These are phyloP conservation scores for Spizellomyces punctatus DNA, from an alignment of 192 early-diverging fungal species.

Conservation along the genomic window DNA sequence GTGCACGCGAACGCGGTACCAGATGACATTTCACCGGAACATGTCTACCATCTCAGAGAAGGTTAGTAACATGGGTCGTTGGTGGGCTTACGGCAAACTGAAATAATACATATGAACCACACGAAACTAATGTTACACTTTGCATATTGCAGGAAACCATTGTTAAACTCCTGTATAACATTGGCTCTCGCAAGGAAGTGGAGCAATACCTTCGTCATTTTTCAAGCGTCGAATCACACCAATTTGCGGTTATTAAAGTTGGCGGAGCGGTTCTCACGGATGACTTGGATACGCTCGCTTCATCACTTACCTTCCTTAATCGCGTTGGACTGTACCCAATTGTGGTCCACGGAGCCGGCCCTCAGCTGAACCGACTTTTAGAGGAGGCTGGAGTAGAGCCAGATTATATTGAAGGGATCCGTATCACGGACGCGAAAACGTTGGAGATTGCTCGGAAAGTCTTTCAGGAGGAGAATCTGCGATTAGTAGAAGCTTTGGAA, in stretches of 20 bases:
- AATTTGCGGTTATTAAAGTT: constrained; percentile 99
- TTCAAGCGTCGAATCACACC: constrained; percentile 96
- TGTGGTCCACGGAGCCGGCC: constrained; percentile 97
- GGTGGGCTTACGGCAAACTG: too few species aligned
- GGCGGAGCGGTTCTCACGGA: constrained; percentile 95
- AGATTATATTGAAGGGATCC: constrained; percentile 95
- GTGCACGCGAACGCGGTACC: too few species aligned
- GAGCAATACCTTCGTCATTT: constrained; percentile 98
- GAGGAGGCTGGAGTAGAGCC: constrained; percentile 93
- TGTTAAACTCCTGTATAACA: constrained; percentile 86
- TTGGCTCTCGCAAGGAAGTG: constrained; percentile 98
- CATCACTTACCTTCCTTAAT: constrained; percentile 94
- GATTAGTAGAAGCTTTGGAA: constrained; percentile 96
- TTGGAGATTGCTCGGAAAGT: constrained; percentile 93
- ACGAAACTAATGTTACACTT: not conserved
- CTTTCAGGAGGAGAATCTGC: constrained; percentile 94
- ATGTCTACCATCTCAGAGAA: too few species aligned
- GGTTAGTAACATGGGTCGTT: too few species aligned
- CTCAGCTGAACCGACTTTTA: constrained; percentile 89
- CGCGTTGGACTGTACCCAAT: constrained; percentile 98
- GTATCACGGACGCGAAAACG: constrained; percentile 93
- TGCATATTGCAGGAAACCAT: constrained; percentile 50
- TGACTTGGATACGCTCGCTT: constrained; percentile 91
- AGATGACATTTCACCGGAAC: too few species aligned
- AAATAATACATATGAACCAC: too few species aligned